Evolutionary conservation across 768 basidiomycete species (phyloP), one percentile per base, ranked within the genome.

Genomic region (Kwoniella europaea): DNA sequence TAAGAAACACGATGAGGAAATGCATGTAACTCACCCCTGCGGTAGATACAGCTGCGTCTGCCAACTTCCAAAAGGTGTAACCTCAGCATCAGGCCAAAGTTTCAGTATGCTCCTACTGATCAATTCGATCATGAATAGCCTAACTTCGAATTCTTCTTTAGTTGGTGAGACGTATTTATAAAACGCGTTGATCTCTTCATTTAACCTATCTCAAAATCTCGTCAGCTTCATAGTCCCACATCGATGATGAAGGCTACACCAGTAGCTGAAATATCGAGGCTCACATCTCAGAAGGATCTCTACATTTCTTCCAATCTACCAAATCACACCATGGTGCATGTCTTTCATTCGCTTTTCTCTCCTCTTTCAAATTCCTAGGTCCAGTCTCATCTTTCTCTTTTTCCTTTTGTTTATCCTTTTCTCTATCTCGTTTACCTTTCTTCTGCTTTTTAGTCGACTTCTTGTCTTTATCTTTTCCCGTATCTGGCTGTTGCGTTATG

Each of bases 11-110:
- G 24, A 24, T 24, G 24, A 24, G 24, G 24, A 24, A 24, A 24
- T 24, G 24, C 24, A 24, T 24, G 24, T 24, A 24, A 85, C 91
- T 79, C 82, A 97, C 95, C 95, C 95, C 63, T 88, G 86, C 3
- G 97, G 96, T 22, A 98, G 87, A 82, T 98, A 99, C 15, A 98
- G 85, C 78, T 93, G 93, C 6, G 96, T 98, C 80, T 92, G 90
- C 82, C 90, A 96, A 79, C 91, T 93, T 22, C 97, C 97, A 82
- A 98, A 99, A 1, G 94, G 91, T 68, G 88, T 84, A 3, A 98
- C 90, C 43, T 87, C 84, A 10, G 94, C 93, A 76, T 95, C 93
- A 0, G 90, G 88, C 85, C 92, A 97, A 10, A 85, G 81, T n/a
- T 83, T 76, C 6, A 84, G 85, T 58, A 98, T 87, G 1, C 90